Evolutionary conservation across 2,329 filamentous ascomycete species (phyloP).

Genomic region (Trichoderma gracile): DNA sequence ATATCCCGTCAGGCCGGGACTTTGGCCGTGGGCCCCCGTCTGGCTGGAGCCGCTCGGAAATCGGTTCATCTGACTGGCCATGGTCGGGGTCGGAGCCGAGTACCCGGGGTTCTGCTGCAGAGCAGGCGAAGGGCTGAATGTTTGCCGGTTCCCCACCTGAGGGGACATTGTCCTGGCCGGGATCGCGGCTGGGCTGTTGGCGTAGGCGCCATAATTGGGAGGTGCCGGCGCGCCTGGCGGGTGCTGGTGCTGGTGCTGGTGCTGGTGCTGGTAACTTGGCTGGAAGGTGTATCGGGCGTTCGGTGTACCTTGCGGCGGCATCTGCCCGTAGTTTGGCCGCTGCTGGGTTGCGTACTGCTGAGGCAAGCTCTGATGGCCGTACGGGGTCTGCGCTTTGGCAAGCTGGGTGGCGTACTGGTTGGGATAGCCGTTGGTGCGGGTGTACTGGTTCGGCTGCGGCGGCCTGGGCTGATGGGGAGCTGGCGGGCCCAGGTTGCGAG

Average conservation of each 20-base stretch:
- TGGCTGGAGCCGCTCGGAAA: slow-evolving; percentile 39
- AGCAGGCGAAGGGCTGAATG: slow-evolving; percentile 45
- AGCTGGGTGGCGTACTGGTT: slow-evolving; percentile 52
- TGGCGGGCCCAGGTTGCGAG: slow-evolving; percentile 39
- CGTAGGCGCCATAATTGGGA: slow-evolving; percentile 40
- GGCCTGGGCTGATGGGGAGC: slow-evolving; percentile 33
- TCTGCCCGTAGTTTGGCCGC: slow-evolving; percentile 47
- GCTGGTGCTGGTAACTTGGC: slow-evolving; percentile 41
- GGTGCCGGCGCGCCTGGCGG: slow-evolving; percentile 40
- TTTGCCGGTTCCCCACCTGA: slow-evolving; percentile 43
- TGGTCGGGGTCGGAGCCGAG: slow-evolving; percentile 36
- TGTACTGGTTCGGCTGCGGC: slow-evolving; percentile 50
- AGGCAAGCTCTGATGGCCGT: slow-evolving; percentile 52
- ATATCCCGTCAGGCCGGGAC: slow-evolving; percentile 47
- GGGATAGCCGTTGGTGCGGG: slow-evolving; percentile 51
- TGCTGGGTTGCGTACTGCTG: slow-evolving; percentile 51
- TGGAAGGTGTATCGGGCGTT: slow-evolving; percentile 47
- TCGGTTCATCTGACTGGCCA: slow-evolving; percentile 37
- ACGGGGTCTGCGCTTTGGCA: slow-evolving; percentile 54
- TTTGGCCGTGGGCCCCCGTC: slow-evolving; percentile 38
- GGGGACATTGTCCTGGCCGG: slow-evolving; percentile 48
- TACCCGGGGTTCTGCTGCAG: slow-evolving; percentile 41
- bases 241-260: no score
- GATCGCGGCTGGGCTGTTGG: slow-evolving; percentile 46
- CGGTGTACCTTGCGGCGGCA: slow-evolving; percentile 45